Evolutionary conservation across 768 basidiomycete genomes (phyloP).

Genomic region (Leucocoprinus sp.): DNA sequence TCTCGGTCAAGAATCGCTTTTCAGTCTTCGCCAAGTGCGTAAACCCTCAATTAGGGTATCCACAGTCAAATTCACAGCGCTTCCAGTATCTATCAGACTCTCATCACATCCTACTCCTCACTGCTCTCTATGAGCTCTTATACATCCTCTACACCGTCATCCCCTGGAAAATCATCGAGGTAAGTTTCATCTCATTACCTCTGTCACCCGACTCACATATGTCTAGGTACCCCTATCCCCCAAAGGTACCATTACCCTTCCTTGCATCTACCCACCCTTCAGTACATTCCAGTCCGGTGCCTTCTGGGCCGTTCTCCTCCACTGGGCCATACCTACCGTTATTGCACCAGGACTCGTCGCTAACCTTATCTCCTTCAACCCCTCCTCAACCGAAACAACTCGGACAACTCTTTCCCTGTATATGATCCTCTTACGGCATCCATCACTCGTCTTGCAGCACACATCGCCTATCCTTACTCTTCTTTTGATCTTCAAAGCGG

Average conservation of each 20-base stretch:
- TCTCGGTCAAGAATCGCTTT: constrained; percentile 28
- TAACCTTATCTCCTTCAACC: constrained; percentile 55
- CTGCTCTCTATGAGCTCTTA: constrained; percentile 44
- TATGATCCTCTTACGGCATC: constrained; percentile 60
- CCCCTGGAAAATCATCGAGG: constrained; percentile 43
- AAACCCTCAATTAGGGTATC: neutral
- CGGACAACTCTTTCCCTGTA: constrained; percentile 18
- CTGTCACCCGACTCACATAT: neutral
- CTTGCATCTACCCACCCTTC: constrained; percentile 42
- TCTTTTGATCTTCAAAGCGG: constrained; percentile 17
- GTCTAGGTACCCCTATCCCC: constrained; percentile 23
- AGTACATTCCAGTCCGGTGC: constrained; percentile 34
- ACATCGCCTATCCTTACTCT: constrained; percentile 48
- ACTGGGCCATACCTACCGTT: constrained; percentile 58
- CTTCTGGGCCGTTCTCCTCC: constrained; percentile 47
- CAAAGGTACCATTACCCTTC: constrained; percentile 17
- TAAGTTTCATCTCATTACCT: constrained; percentile 19
- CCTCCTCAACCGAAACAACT: constrained; percentile 15
- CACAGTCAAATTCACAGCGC: constrained; percentile 6
- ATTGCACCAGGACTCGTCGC: constrained; percentile 52
- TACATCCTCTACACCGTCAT: constrained; percentile 44
- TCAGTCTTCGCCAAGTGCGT: constrained; percentile 30
- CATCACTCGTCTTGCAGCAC: constrained; percentile 54
- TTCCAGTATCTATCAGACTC: constrained; percentile 57
- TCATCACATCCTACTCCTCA: constrained; percentile 49